Base-by-base conservation (phyloP, 176 grass and related monocot genomes). In the Hsuehochloa calcarea region DNA sequence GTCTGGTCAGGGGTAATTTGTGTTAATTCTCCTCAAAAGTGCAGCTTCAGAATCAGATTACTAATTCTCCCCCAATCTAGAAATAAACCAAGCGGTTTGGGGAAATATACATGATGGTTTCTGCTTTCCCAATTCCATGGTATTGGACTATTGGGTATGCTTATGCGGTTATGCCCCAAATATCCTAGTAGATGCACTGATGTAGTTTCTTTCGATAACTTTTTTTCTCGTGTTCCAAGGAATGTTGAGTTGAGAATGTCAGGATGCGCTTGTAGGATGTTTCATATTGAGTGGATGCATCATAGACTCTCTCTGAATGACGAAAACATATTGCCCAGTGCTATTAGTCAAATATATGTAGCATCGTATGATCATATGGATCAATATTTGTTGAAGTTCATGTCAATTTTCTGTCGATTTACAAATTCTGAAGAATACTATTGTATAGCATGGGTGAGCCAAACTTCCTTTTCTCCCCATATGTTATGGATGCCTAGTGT, bases 341-440 rank as follows among this genome's bases (percentile, higher is more conserved):
- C 5, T 50, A 9, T 65, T 63, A 1, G 6, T 67, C 4, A 10
- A 44, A 73, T 39, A 65, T 79, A 52, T 58, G 66, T 43, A 29
- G 59, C 59, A 84, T 62, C 13, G 34, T 46, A 25, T 69, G 23
- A 84, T 62, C 8, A 46, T 34, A 23, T 52, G 23, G 71, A 81
- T 49, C 3, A 7, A 8, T 55, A 82, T 82, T 68, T 85, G 11
- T 80, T 61, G 23, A 72, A 63, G n/a, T 52, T 17, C 65, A 39
- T 85, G 34, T 38, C 34, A 65, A 23, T 51, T 79, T 79, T 59
- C 5, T 79, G 68, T 13, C 9, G 4, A 19, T 84, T 6, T 75
- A 41, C 9, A 80, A 68, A 68, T 74, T 34, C 44, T 52, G n/a
- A 78, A 72, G 23, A 50, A 9, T 16, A n/a, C 35, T 52, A 37